These are phyloP conservation scores for Rhodosporidiobolus odoratus DNA, from an alignment of 768 basidiomycete species.

Conservation along the genomic window DNA sequence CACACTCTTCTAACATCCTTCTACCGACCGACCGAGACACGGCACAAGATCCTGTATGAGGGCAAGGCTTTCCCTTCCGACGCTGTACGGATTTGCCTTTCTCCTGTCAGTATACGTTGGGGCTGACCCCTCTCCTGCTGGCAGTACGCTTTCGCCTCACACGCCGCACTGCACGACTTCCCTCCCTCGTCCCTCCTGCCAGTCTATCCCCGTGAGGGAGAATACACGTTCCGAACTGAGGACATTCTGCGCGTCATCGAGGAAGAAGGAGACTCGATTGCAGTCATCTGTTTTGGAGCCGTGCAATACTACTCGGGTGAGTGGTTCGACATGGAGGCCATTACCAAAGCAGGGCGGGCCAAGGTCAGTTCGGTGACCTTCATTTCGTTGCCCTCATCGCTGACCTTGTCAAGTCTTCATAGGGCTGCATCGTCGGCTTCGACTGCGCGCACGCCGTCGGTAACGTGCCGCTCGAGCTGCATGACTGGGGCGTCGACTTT, in stretches of 20 bases:
- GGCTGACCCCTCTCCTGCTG: slow-evolving; percentile 14
- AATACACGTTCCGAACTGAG: slow-evolving; percentile 75
- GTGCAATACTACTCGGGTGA: slow-evolving; percentile 98
- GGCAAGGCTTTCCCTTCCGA: slow-evolving; percentile 92
- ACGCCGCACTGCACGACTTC: slow-evolving; percentile 71
- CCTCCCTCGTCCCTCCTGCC: slow-evolving; percentile 71
- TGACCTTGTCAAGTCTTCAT: slow-evolving; percentile 1
- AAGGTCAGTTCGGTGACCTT: slow-evolving; percentile 61
- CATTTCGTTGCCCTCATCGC: slow-evolving; percentile 6
- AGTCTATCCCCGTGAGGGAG: slow-evolving; percentile 71
- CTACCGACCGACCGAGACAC: slow-evolving; percentile 75
- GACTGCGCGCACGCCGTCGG: slow-evolving; percentile 94
- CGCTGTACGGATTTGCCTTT: slow-evolving; percentile 57
- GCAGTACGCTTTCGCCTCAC: slow-evolving; percentile 95
- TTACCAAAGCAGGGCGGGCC: slow-evolving; percentile 77
- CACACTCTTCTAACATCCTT: slow-evolving; percentile 62
- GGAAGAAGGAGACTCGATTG: slow-evolving; percentile 67
- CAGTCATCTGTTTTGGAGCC: slow-evolving; percentile 85
- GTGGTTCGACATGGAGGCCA: slow-evolving; percentile 76
- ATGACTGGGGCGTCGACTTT: slow-evolving; percentile 93
- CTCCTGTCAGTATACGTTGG: background rate
- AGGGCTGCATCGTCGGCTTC: slow-evolving; percentile 93
- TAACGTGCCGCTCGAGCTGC: slow-evolving; percentile 80
- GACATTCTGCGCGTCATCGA: slow-evolving; percentile 76
- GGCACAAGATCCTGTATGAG: slow-evolving; percentile 94